A percentile compares a stretch with the other conserved stretches of the same genome.
Conservation (phyloP, 2,329 filamentous ascomycete species). For the Talaromyces amestolkiae region DNA sequence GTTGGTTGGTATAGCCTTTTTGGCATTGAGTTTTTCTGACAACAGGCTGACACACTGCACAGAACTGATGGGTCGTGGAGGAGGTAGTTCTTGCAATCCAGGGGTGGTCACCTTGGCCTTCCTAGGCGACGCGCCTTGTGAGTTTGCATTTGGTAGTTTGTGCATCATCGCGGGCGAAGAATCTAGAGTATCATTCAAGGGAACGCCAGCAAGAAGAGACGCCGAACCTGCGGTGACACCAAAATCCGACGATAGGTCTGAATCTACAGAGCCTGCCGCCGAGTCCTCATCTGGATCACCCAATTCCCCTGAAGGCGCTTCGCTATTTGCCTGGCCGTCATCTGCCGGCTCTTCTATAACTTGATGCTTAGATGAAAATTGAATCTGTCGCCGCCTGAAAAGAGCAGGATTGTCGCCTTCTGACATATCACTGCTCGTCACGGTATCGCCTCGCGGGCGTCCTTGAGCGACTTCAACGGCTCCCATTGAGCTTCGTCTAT, state of each 20-base stretch:
- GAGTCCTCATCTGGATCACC: slow-evolving; percentile 48
- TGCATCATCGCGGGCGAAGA: slow-evolving; percentile 52
- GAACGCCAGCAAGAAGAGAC: slow-evolving; percentile 55
- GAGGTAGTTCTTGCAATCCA: slow-evolving; percentile 57
- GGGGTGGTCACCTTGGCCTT: slow-evolving; percentile 49
- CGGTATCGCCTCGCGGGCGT: slow-evolving; percentile 59
- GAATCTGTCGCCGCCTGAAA: slow-evolving; percentile 55
- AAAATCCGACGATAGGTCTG: slow-evolving; percentile 54
- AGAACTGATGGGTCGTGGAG: slow-evolving; percentile 61
- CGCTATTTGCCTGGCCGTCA: slow-evolving; percentile 25
- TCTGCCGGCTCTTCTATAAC: slow-evolving; percentile 34
- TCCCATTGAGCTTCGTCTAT: slow-evolving; percentile 56
- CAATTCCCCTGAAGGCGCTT: slow-evolving; percentile 31
- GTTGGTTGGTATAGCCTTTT: slow-evolving; percentile 57
- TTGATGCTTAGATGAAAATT: slow-evolving; percentile 42
- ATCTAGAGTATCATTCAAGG: slow-evolving; percentile 43
- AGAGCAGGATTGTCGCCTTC: slow-evolving; percentile 59
- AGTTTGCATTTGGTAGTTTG: slow-evolving; percentile 35
- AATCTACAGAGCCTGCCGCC: slow-evolving; percentile 49
- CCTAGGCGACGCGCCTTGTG: slow-evolving; percentile 49
- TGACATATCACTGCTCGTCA: slow-evolving; percentile 65
- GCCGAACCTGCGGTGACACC: slow-evolving; percentile 55
- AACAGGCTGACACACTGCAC: slow-evolving; percentile 57
- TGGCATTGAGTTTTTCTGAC: slow-evolving; percentile 57
- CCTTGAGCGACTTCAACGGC: slow-evolving; percentile 54